Percentiles rank a stretch among this genome's conserved stretches.
phyloP scores from a whole-genome alignment of 2,329 filamentous ascomycete species.

The Thelonectria blattea region DNA sequence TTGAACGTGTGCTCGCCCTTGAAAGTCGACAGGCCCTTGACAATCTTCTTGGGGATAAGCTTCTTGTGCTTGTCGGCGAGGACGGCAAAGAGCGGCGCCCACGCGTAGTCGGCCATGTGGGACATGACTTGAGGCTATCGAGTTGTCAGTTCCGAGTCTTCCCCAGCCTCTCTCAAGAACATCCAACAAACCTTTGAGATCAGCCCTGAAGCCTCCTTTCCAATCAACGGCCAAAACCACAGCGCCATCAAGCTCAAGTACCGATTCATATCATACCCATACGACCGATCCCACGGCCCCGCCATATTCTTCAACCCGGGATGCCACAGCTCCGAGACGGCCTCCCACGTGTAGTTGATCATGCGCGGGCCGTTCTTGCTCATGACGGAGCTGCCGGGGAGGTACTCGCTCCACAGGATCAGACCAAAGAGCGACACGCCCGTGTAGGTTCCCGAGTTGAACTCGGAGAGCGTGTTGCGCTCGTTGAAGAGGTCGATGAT shows the following conservation, averaged over 20 bases:
- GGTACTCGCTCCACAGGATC: constrained; percentile 65
- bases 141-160: neutral
- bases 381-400: constrained; percentile 60
- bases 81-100: constrained; percentile 62
- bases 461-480: constrained; percentile 64
- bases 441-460: constrained; percentile 67
- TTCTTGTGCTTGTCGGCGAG: constrained; percentile 56
- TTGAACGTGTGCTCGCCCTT: constrained; percentile 58
- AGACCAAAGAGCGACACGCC: constrained; percentile 66
- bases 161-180: neutral
- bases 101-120: constrained; percentile 65
- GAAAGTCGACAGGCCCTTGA: constrained; percentile 53
- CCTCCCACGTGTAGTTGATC: constrained; percentile 59
- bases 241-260: constrained; percentile 64
- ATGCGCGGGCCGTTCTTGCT: constrained; percentile 56
- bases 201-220: constrained; percentile 50
- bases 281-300: constrained; percentile 68
- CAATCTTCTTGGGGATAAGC: constrained; percentile 51
- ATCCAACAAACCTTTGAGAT: constrained; percentile 38
- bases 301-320: constrained; percentile 65
- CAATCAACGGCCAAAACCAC: constrained; percentile 64
- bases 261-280: constrained; percentile 68
- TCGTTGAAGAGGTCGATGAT: constrained; percentile 63
- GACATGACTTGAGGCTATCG: constrained; percentile 58
- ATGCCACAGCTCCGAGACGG: constrained; percentile 60